Base-by-base conservation (phyloP, 2,329 filamentous ascomycete genomes). In the Teratosphaeria pseudoeucalypti region DNA sequence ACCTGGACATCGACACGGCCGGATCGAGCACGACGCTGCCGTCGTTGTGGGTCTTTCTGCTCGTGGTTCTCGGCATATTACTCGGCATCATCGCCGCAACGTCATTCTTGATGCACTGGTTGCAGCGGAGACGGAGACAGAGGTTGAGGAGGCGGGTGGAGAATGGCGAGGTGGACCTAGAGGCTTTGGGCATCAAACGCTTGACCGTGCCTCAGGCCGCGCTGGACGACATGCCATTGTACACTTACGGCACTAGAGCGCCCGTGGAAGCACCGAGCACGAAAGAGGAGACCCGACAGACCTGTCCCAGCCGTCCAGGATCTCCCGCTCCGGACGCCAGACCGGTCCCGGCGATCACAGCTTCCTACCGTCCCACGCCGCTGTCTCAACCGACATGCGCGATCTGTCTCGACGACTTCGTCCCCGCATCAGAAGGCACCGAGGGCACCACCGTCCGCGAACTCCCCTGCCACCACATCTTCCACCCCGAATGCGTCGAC, bases 401-500 rank as follows among this genome's bases (percentile, higher is more conserved):
- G n/a, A 96, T 97, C 57, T 99, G 94, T 70, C 80, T 95, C 0
- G 88, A 90, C 58, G 84, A 89, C 61, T 97, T 90, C 68, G 81
- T 87, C 32, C 59, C 65, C 1, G 61, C 62, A 10, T 27, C 3
- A 60, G 52, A 55, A 7, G 66, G 62, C 14, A 54, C 57, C 6
- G 62, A 64, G 55, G 70, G 68, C 37, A 68, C 89, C 0, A 82
- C 85, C 23, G 91, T 97, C 58, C 87, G 91, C 58, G 89, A 96
- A 73, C 79, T 97, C 2, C 85, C 90, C 0, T 99, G 94, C 67
- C 85, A 88, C 0, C 94, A 99, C 71, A 92, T 97, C 59, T 99
- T 92, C 73, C 92, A 99, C 65, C 87, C 89, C 0, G 87, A 89
- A 64, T 99, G 94, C 69, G 92, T 97, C 64, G 92, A 97, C 69